Base-by-base conservation (phyloP, 192 early-diverging fungal species). In the Coemansia pectinata region DNA sequence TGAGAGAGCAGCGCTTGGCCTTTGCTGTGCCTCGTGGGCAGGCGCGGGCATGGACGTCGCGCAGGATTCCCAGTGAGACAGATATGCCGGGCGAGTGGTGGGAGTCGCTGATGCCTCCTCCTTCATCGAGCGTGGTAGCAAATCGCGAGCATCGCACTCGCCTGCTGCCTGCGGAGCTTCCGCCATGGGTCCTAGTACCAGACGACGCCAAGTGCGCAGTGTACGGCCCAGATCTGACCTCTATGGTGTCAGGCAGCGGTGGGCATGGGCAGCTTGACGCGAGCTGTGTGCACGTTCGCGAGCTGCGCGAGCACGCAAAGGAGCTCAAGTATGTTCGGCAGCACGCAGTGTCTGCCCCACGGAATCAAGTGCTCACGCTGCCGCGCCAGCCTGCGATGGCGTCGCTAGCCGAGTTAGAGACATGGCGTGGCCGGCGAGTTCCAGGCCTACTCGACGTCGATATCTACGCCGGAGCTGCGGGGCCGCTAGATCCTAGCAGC, bases 71-170 rank as follows among this genome's bases (percentile, higher is more conserved):
- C 12, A 23, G 59, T 1, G 69, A 71, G 21, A 57, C 65, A 15
- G 66, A 62, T 50, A 41, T 52, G 60, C 78, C 63, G 45, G 50
- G 66, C 27, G 80, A 73, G 29, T 83, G 80, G 80, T 77, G 75
- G 75, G 72, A 66, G 36, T 63, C 80, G 60, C 80, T 83, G 41
- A 66, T 83, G 75, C 80, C 80, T 4, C 80, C 80, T 40, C 69
- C 80, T 1, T 47, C 38, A 14, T 53, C 67, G 12, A 40, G 25
- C 21, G 17, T 44, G 12, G 33, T 17, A 9, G 38, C 57, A 40
- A 45, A 34, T 21, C 65, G 66, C 23, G 74, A 69, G 14, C 63
- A 69, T 45, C 68, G 72, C 31, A 10, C 66, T 23, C 70, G 79
- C 36, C n/a, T 61, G 62, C 70, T 66, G 31, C 45, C 42, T 6